Evolutionary conservation across 129 eudicot species (phyloP), one percentile per base, ranked within the genome.

Genomic region (Pseudognaphalium luteoalbum): DNA sequence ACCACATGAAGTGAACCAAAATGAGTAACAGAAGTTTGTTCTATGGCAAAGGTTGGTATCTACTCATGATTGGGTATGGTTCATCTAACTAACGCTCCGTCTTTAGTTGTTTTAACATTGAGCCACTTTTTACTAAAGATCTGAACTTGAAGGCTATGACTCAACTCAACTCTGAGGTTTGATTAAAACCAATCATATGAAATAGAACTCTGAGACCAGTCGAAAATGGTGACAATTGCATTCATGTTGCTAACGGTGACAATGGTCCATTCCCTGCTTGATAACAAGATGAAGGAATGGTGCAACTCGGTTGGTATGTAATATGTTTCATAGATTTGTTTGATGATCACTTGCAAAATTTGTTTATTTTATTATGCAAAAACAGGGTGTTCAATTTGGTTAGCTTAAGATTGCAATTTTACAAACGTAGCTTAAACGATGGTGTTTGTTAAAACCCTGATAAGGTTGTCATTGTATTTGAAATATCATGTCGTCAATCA

Each of bases 1-100:
- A 75, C 81, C 70, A 59, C 76, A 69, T 28, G 76, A 17, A 41
- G 51, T 39, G 74, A 67, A 39, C 42, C 30, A 6, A 68, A 20
- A 37, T 41, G 33, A 5, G 32, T 29, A 29, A 28, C 28, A 30
- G 3, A 29, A n/a, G 10, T 47, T 4, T 22, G 44, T 29, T 15
- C n/a, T 71, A 32, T 56, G 33, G 67, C 54, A 33, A 32, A 39
- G 76, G 76, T 57, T 72, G 76, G 76, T 33, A 19, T 57, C 21
- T 20, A 12, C 2, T 33, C 68, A 57, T 73, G 28, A 17, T 21
- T 1, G 28, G 62, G 62, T 19, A 57, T 57, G 3, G 62, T 11
- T 54, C 52, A 44, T 44, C 17, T 44, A 44, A 44, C 12, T 44
- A 1, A 12, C 4, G 1, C 17, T 17, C 50, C 17, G 12, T 5